Percentiles rank a stretch among this genome's conserved stretches.
phyloP scores from a whole-genome alignment of 176 grass and related monocot species.

The Secale cereale region DNA sequence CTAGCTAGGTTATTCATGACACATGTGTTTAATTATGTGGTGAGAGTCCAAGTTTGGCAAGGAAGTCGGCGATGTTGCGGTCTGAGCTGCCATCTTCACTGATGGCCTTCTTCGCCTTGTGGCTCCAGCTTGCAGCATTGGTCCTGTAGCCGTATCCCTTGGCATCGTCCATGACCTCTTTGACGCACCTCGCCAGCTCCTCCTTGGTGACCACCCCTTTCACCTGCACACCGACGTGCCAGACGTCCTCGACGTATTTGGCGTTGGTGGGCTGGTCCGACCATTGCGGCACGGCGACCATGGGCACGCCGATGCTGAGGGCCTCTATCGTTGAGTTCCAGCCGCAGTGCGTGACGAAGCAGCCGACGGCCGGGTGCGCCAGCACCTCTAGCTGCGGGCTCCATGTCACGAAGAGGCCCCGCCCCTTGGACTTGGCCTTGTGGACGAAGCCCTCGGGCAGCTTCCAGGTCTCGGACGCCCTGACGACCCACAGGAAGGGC shows the following conservation, averaged over 20 bases:
- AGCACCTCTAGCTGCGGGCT: conserved; percentile 68
- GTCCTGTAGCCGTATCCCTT: background rate
- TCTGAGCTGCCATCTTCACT: background rate
- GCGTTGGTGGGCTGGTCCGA: conserved; percentile 65
- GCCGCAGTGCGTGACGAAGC: conserved; percentile 69
- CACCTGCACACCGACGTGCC: conserved; percentile 47
- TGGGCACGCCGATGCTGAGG: conserved; percentile 9
- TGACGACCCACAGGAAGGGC: conserved; percentile 52
- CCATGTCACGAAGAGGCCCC: conserved; percentile 41
- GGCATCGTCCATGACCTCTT: conserved; percentile 25
- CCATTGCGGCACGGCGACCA: conserved; percentile 56
- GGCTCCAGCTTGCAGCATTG: background rate
- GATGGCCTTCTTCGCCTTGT: background rate
- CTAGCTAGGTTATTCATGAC: too few relatives aligned
- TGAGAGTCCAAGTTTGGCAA: too few relatives aligned
- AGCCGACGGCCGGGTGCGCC: conserved; percentile 46
- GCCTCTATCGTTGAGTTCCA: conserved; percentile 65
- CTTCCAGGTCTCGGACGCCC: conserved; percentile 23
- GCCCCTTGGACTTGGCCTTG: background rate
- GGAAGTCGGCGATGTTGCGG: too few relatives aligned
- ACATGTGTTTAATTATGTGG: background rate
- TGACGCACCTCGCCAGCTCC: conserved; percentile 24
- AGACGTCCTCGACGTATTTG: conserved; percentile 60
- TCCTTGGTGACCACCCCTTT: background rate
- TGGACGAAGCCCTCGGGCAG: conserved; percentile 19